Evolutionary conservation across 768 basidiomycete genomes (phyloP).

Genomic region (Leucogyrophana mollusca): DNA sequence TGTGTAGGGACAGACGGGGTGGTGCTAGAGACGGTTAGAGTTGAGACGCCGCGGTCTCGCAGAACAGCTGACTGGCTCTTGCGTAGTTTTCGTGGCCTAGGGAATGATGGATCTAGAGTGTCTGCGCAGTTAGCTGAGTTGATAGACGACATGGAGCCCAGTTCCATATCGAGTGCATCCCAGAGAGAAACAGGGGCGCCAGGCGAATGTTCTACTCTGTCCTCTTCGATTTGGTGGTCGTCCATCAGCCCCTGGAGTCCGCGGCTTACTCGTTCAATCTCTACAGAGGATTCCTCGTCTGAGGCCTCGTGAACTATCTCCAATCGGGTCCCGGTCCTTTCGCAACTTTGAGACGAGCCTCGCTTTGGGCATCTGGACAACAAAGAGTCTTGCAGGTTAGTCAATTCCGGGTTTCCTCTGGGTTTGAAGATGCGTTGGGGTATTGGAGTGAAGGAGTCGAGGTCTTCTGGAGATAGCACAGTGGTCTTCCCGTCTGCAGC

Average conservation of each 20-base stretch:
- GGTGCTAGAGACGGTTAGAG: slow-evolving; percentile 34
- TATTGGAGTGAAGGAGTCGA: slow-evolving; percentile 1
- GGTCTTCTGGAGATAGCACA: background rate
- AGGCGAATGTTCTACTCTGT: slow-evolving; percentile 18
- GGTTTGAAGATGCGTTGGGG: slow-evolving; percentile 4
- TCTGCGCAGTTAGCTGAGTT: slow-evolving; percentile 12
- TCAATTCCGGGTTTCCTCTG: background rate
- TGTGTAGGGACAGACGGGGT: slow-evolving; percentile 30
- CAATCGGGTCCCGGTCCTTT: slow-evolving; percentile 1
- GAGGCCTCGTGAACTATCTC: slow-evolving; percentile 13
- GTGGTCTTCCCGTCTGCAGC: background rate
- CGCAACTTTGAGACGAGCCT: slow-evolving; percentile 8
- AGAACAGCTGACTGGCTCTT: slow-evolving; percentile 16
- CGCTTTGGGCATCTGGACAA: slow-evolving; percentile 6
- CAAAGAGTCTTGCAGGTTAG: background rate
- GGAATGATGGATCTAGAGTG: slow-evolving; percentile 16
- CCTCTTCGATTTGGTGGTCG: slow-evolving; percentile 6
- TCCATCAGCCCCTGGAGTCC: slow-evolving; percentile 5
- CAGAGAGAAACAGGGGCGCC: slow-evolving; percentile 37
- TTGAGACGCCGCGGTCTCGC: slow-evolving; percentile 25
- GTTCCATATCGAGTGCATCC: slow-evolving; percentile 39
- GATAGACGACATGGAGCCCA: slow-evolving; percentile 21
- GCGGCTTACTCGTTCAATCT: slow-evolving; percentile 5
- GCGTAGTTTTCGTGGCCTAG: slow-evolving; percentile 35
- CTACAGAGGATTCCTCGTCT: slow-evolving; percentile 15